These are phyloP conservation scores for Lomentospora prolificans DNA, from an alignment of 2,329 filamentous ascomycete species.

Conservation along the genomic window DNA sequence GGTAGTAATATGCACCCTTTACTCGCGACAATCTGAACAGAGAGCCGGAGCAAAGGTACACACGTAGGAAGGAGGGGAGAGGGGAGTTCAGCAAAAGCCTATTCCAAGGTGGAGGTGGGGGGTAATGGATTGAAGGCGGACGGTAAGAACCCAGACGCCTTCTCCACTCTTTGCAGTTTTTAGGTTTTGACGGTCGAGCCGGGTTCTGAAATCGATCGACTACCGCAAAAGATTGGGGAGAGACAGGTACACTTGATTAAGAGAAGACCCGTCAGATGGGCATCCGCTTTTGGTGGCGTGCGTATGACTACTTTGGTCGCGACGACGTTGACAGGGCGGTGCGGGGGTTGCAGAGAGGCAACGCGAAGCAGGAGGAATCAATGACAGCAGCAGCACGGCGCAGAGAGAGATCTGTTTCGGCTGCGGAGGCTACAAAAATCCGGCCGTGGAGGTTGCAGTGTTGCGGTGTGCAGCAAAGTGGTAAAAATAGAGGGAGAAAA, in stretches of 20 bases:
- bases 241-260: slow-evolving; percentile 1
- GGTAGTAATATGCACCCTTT: slow-evolving; percentile 7
- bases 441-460: background rate
- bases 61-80: slow-evolving; percentile 13
- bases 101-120: slow-evolving; percentile 5
- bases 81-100: slow-evolving; percentile 7
- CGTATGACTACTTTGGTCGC: background rate
- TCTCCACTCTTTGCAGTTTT: background rate
- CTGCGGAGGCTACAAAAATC: background rate
- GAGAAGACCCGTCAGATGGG: background rate
- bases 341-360: background rate
- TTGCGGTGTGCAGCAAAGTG: too few species aligned
- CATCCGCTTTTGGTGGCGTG: background rate
- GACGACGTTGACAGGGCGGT: background rate
- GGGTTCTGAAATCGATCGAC: background rate
- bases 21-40: slow-evolving; percentile 36
- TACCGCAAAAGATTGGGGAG: background rate
- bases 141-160: background rate
- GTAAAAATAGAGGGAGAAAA: too few species aligned
- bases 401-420: background rate
- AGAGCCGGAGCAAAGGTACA: slow-evolving; percentile 35
- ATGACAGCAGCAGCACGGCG: background rate
- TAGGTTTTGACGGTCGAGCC: background rate
- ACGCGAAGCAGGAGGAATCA: background rate
- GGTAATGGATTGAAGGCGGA: slow-evolving; percentile 13